These are phyloP conservation scores for Yamadazyma songkhlaensis DNA, from an alignment of 1,139 yeast genomes.

Conservation along the genomic window DNA sequence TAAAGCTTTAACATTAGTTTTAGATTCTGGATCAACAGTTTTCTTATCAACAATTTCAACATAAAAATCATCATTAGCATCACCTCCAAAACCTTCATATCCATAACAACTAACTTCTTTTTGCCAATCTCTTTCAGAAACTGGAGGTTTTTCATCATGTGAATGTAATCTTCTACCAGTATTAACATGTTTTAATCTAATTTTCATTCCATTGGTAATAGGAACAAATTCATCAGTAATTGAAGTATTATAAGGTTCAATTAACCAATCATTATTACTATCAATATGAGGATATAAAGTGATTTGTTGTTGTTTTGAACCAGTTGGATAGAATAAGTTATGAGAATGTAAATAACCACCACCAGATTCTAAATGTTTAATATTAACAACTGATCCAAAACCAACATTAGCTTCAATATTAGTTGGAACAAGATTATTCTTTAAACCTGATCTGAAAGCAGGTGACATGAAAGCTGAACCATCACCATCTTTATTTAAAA, in stretches of 20 bases:
- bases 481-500: slow-evolving; percentile 74
- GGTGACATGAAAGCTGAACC: slow-evolving; percentile 89
- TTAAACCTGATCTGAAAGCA: slow-evolving; percentile 77
- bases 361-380: slow-evolving; percentile 80
- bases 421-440: slow-evolving; percentile 67
- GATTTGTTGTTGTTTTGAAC: slow-evolving; percentile 93
- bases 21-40: slow-evolving; percentile 58
- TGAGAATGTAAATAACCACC: slow-evolving; percentile 98
- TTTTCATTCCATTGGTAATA: slow-evolving; percentile 71
- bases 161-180: slow-evolving; percentile 88
- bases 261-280: slow-evolving; percentile 78
- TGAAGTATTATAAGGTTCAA: slow-evolving; percentile 64
- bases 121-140: slow-evolving; percentile 91
- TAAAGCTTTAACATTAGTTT: slow-evolving; percentile 66
- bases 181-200: slow-evolving; percentile 69
- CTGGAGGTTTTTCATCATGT: slow-evolving; percentile 94
- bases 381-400: slow-evolving; percentile 71
- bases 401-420: slow-evolving; percentile 82
- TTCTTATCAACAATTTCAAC: slow-evolving; percentile 74
- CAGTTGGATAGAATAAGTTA: slow-evolving; percentile 77
- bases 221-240: slow-evolving; percentile 55
- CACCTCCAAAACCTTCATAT: slow-evolving; percentile 86
- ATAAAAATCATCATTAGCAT: slow-evolving; percentile 91
- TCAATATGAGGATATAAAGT: slow-evolving; percentile 94
- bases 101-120: slow-evolving; percentile 95